phyloP scores from a whole-genome alignment of 2,329 filamentous ascomycete species.

The Myriosclerotinia duriaeana region DNA sequence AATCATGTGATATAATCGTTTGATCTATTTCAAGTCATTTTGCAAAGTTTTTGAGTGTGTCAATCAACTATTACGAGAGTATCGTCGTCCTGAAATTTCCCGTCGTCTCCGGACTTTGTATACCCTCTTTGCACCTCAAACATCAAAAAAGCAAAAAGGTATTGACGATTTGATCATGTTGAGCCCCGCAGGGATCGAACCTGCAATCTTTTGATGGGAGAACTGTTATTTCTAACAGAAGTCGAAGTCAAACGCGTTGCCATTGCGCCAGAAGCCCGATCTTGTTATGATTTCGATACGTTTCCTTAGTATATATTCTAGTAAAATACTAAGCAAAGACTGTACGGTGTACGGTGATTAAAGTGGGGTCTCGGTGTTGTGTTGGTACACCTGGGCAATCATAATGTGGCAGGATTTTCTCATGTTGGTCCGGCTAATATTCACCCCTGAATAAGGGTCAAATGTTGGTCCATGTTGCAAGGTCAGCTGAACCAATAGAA shows the following conservation, averaged over 20 bases:
- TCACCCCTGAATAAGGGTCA: too few relatives aligned
- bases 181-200: constrained; percentile 17
- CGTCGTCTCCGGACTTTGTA: too few relatives aligned
- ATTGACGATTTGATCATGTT: neutral
- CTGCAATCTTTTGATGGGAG: constrained; percentile 16
- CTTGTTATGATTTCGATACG: neutral
- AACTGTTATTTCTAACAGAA: constrained; percentile 7
- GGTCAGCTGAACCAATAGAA: too few relatives aligned
- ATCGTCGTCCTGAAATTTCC: too few relatives aligned
- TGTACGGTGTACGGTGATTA: too few relatives aligned
- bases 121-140: neutral
- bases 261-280: constrained; percentile 16
- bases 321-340: too few relatives aligned
- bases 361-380: too few relatives aligned
- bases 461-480: too few relatives aligned
- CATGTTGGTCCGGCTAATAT: neutral
- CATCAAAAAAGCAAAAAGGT: neutral
- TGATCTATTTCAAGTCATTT: neutral
- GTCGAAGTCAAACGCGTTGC: constrained; percentile 22
- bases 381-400: too few relatives aligned
- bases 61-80: neutral
- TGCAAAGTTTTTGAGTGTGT: neutral
- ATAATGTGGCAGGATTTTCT: neutral
- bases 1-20: neutral
- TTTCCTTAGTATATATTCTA: neutral